These are phyloP conservation scores for Pichia sp. DNA, from an alignment of 1,139 yeast genomes.

Conservation along the genomic window DNA sequence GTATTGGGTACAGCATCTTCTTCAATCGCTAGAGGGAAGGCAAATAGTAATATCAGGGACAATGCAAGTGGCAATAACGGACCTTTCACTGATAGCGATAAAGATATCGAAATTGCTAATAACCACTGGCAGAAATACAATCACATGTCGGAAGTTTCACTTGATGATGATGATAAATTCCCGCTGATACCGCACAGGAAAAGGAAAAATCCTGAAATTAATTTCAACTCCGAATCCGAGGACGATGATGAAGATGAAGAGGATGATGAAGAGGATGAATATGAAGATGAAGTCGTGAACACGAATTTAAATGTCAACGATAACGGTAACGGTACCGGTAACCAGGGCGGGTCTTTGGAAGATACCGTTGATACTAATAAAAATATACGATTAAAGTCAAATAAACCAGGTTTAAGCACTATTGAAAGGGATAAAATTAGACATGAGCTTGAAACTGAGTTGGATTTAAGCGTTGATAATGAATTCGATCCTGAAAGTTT, in stretches of 20 bases:
- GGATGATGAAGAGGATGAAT: conserved; percentile 10
- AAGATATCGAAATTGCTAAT: conserved; percentile 22
- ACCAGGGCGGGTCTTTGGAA: too few species aligned
- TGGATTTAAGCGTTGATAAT: conserved; percentile 14
- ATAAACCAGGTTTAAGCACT: conserved; percentile 12
- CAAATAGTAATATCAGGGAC: conserved; percentile 25
- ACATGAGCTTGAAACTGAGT: conserved; percentile 17
- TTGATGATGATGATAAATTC: conserved; percentile 15
- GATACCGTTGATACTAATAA: too few species aligned
- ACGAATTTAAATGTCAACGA: too few species aligned
- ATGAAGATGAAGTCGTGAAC: not conserved
- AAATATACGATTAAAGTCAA: too few species aligned
- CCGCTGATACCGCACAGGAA: too few species aligned
- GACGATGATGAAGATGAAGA: conserved; percentile 15
- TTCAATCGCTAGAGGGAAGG: conserved; percentile 33
- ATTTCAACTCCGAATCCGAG: conserved; percentile 22
- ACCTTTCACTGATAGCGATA: conserved; percentile 28
- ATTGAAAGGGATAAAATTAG: conserved; percentile 20
- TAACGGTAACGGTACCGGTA: too few species aligned
- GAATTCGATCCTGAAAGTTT: conserved; percentile 26
- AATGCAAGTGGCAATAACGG: conserved; percentile 16
- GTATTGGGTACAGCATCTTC: conserved; percentile 44
- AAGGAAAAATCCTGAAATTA: conserved; percentile 13
- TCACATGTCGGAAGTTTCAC: conserved; percentile 11
- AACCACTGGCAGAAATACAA: conserved; percentile 12